Conservation (phyloP, 306 rosid genomes). For the Cucumis sativus region Cucumber_9930_V3 NC_026660.2:29462501-29463000, state of each 20-base stretch:
- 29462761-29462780: background rate
- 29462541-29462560: constrained; percentile 39
- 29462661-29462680: constrained; percentile 8
- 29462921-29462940: background rate
- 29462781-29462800: background rate
- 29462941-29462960: background rate
- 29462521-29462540: constrained; percentile 50
- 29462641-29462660: constrained; percentile 28
- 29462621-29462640: constrained; percentile 47
- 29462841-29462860: background rate
- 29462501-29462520: constrained; percentile 55
- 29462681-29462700: background rate
- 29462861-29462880: constrained; percentile 8
- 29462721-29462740: constrained; percentile 1
- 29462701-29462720: background rate
- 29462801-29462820: constrained; percentile 1
- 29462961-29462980: background rate
- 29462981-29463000: background rate
- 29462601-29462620: constrained; percentile 64
- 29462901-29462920: constrained; percentile 10
- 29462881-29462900: constrained; percentile 6
- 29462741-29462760: constrained; percentile 1
- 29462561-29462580: constrained; percentile 40
- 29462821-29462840: constrained; percentile 2
- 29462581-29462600: constrained; percentile 49